These are phyloP conservation scores for Pecoramyces ruminantium DNA, from an alignment of 192 early-diverging fungal genomes.

Conservation along the genomic window DNA sequence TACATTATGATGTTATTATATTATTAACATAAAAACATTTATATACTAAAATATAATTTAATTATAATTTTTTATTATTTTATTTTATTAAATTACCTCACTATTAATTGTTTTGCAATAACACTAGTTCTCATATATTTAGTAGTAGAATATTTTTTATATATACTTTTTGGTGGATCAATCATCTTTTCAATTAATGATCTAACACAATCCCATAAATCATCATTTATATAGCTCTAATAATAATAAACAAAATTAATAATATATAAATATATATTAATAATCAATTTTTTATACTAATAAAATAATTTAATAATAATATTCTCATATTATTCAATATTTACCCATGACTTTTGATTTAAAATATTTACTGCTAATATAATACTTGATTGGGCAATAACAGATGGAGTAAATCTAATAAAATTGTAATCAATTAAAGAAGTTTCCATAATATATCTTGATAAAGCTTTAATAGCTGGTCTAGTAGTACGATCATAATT, in stretches of 20 bases:
- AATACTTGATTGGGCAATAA: slow-evolving; percentile 18
- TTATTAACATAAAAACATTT: too few species aligned
- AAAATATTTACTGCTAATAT: slow-evolving; percentile 9
- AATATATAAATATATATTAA: too few species aligned
- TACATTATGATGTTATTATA: too few species aligned
- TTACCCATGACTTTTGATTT: slow-evolving; percentile 1
- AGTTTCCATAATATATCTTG: slow-evolving; percentile 30
- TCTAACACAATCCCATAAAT: not conserved
- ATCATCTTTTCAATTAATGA: not conserved
- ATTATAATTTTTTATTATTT: too few species aligned
- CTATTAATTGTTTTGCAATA: not conserved
- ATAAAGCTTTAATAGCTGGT: slow-evolving; percentile 14
- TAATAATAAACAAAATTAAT: too few species aligned
- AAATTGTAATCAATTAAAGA: slow-evolving; percentile 20
- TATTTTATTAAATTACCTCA: too few species aligned
- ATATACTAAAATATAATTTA: too few species aligned
- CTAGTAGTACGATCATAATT: not conserved
- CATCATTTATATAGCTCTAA: not conserved
- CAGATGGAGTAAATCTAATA: slow-evolving; percentile 14
- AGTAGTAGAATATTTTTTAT: not conserved
- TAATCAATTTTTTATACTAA: too few species aligned
- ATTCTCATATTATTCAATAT: too few species aligned
- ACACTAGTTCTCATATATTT: not conserved
- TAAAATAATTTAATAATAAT: too few species aligned
- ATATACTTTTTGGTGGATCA: not conserved